A percentile compares a stretch with the other conserved stretches of the same genome.
These are phyloP conservation scores for Panicum miliaceum DNA, from an alignment of 176 grass and related monocot species.

Conservation along the genomic window DNA sequence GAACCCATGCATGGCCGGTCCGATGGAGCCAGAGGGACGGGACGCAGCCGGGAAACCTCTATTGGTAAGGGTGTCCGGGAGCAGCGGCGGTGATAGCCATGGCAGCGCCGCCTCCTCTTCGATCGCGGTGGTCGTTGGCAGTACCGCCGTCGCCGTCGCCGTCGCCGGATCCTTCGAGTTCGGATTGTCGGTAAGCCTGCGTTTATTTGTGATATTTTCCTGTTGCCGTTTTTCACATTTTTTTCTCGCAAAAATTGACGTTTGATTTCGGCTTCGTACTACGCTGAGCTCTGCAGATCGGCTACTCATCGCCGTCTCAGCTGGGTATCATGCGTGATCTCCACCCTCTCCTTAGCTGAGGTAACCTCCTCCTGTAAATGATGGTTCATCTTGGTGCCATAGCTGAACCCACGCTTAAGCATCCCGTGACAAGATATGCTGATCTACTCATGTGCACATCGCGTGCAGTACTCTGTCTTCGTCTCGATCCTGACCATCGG, in stretches of 20 bases:
- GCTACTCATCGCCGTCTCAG: conserved; percentile 85
- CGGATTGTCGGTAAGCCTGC: conserved; percentile 48
- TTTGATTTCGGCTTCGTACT: not conserved
- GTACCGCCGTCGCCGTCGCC: conserved; percentile 55
- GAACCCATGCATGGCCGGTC: not conserved
- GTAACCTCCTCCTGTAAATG: conserved; percentile 31
- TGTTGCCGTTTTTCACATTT: not conserved
- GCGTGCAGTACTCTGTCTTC: conserved; percentile 76
- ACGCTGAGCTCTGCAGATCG: conserved; percentile 46
- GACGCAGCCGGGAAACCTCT: conserved; percentile 18
- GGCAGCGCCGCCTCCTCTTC: conserved; percentile 26
- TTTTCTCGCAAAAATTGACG: not conserved
- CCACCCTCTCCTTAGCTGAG: conserved; percentile 67
- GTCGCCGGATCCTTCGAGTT: conserved; percentile 68
- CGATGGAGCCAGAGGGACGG: not conserved
- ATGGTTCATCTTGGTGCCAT: conserved; percentile 4
- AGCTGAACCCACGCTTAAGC: not conserved
- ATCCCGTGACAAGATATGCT: not conserved
- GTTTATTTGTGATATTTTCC: not conserved
- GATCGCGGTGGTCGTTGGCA: conserved; percentile 46
- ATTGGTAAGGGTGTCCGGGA: not conserved
- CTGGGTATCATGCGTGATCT: conserved; percentile 80
- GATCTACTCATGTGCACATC: not conserved
- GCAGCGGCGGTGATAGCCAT: not conserved
- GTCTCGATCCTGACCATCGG: conserved; percentile 84